These are phyloP conservation scores for Leucocoprinus leucothites DNA, from an alignment of 768 basidiomycete genomes.

Conservation along the genomic window DNA sequence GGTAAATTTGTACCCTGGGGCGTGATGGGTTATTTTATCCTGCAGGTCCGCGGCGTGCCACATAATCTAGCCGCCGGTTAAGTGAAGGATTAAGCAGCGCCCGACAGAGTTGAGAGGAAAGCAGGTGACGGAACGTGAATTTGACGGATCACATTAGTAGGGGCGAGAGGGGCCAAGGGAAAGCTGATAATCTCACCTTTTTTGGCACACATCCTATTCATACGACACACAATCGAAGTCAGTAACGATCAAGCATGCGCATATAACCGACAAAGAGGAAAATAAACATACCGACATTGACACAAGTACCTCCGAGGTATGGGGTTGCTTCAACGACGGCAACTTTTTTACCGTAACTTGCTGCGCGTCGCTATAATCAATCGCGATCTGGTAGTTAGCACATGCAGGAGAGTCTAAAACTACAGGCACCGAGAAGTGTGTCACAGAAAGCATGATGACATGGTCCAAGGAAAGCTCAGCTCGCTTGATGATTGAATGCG, in stretches of 20 bases:
- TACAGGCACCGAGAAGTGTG: not conserved
- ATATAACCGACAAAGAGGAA: not conserved
- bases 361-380: constrained; percentile 76
- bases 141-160: constrained; percentile 3
- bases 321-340: constrained; percentile 81
- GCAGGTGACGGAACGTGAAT: not conserved
- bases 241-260: not conserved
- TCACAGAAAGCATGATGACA: not conserved
- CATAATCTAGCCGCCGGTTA: constrained; percentile 67
- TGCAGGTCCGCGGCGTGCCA: constrained; percentile 93
- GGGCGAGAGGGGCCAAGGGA: not conserved
- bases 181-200: constrained; percentile 51
- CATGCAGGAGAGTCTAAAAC: not conserved
- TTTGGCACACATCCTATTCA: constrained; percentile 90
- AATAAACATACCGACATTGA: constrained; percentile 82
- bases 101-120: not conserved
- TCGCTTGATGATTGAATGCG: not conserved
- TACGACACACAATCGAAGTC: not conserved
- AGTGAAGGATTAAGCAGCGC: not conserved
- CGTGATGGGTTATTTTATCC: constrained; percentile 78
- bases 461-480: no score
- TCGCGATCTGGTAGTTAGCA: not conserved
- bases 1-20: constrained; percentile 68
- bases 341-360: constrained; percentile 88
- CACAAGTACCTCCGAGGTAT: constrained; percentile 90